These are phyloP conservation scores for Huntiella bhutanensis DNA, from an alignment of 2,329 filamentous ascomycete genomes.

Conservation along the genomic window DNA sequence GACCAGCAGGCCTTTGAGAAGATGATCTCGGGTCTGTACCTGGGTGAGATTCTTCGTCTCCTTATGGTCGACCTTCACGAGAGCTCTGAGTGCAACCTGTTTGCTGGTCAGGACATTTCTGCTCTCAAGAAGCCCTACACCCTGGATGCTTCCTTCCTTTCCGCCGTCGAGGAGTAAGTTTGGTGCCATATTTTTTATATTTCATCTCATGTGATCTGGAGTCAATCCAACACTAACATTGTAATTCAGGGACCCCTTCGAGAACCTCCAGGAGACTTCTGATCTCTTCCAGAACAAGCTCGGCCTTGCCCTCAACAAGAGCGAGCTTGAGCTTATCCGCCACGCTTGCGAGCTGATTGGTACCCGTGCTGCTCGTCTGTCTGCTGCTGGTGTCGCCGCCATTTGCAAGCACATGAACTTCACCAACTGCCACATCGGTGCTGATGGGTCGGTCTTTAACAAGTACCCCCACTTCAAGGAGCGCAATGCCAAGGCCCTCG, in stretches of 20 bases:
- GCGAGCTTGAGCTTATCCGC: constrained; percentile 77
- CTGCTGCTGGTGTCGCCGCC: constrained; percentile 83
- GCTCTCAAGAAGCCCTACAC: constrained; percentile 72
- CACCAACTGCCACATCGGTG: constrained; percentile 76
- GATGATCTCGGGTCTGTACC: constrained; percentile 89
- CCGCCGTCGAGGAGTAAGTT: constrained; percentile 66
- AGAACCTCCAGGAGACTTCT: constrained; percentile 78
- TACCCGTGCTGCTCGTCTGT: constrained; percentile 80
- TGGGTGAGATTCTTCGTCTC: constrained; percentile 86
- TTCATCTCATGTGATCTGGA: background rate
- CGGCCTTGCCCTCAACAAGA: constrained; percentile 46
- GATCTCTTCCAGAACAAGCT: constrained; percentile 68
- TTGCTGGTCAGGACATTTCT: constrained; percentile 63
- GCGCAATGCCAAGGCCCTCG: constrained; percentile 70
- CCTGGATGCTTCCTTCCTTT: constrained; percentile 83
- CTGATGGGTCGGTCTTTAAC: constrained; percentile 95
- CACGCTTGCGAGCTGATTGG: constrained; percentile 86
- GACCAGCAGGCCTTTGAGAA: constrained; percentile 95
- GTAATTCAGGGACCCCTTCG: constrained; percentile 62
- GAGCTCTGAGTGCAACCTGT: constrained; percentile 54
- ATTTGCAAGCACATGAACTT: constrained; percentile 95
- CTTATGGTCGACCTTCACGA: constrained; percentile 73
- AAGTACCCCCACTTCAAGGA: constrained; percentile 98
- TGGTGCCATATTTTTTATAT: background rate
- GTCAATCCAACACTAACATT: background rate